Base-by-base conservation (phyloP, 2,329 filamentous ascomycete genomes). In the Aplosporella prunicola region DNA sequence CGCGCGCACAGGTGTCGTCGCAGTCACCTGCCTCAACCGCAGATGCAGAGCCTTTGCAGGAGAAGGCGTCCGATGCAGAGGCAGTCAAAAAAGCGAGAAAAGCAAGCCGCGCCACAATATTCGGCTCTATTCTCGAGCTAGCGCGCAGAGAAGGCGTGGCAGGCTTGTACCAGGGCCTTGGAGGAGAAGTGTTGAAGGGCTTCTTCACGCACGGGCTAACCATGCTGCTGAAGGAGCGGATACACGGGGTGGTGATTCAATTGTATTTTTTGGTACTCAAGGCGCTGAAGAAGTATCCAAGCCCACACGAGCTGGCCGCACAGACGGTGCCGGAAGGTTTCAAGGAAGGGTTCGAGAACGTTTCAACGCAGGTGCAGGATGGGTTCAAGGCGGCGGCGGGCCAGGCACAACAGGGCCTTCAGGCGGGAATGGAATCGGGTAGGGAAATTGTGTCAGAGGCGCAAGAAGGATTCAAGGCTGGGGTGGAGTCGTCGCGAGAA, bases 141-240 rank as follows among this genome's bases (percentile, higher is more conserved):
- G 64, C 63, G 20, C 70, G 67, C 30, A 68, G 63, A 0, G 83
- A 93, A 51, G 87, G 87, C 1, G 43, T 79, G 0, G 53, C 56
- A 4, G 80, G 78, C 0, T 61, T 93, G 7, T 94, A 93, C 53
- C 75, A 81, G 32, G 87, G 86, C 5, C 64, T 93, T 0, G 70
- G 69, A 10, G 82, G 78, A 4, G 84, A 93, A 58, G 68, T 93
- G 3, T 59, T 88, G 7, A 88, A 87, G 51, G 82, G 82, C 0
- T 93, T 93, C 62, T 79, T 94, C 50, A 79, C 77, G 15, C 86
- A 94, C 51, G 87, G 87, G 1, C 72, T 87, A 35, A 89, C 86
- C 1, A 93, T 93, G 83, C 64, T 89, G 37, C 76, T 83, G 41
- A 94, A 94, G 60, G 83, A 89, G 39, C 63, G 74, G 5, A 73